These are phyloP conservation scores for Neurospora cerealis DNA, from an alignment of 495 filamentous ascomycete genomes.

Conservation along the genomic window DNA sequence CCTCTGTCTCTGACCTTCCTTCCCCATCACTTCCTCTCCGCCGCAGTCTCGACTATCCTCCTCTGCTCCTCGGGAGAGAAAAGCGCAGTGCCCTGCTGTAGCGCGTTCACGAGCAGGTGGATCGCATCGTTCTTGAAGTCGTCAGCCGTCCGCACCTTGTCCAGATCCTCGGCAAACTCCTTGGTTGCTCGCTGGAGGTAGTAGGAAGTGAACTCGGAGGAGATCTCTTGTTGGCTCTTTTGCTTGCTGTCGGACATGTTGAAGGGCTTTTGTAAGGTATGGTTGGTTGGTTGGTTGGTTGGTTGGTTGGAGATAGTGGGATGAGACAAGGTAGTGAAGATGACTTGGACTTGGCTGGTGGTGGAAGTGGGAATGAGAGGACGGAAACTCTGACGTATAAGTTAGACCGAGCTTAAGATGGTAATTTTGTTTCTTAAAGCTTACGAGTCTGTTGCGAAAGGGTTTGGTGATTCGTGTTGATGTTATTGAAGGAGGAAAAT, in stretches of 20 bases:
- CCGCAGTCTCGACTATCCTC: constrained; percentile 20
- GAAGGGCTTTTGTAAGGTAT: background rate
- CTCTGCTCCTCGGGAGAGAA: constrained; percentile 37
- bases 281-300: constrained; percentile 1
- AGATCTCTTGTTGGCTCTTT: constrained; percentile 27
- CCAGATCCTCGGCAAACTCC: constrained; percentile 64
- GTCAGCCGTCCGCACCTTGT: constrained; percentile 51
- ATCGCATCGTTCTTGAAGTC: constrained; percentile 58
- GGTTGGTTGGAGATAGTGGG: background rate
- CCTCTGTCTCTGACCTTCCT: background rate
- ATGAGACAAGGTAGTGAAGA: background rate
- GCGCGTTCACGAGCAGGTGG: constrained; percentile 50
- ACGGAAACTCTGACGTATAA: background rate
- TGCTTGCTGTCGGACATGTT: constrained; percentile 12
- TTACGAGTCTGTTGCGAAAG: background rate
- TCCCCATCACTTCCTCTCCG: background rate
- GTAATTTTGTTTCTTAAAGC: background rate
- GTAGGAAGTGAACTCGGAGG: constrained; percentile 45
- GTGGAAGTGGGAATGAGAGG: background rate
- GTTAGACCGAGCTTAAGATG: background rate
- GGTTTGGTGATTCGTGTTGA: background rate
- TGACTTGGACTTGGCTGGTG: background rate
- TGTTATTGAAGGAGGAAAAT: background rate
- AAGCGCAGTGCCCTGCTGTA: constrained; percentile 50
- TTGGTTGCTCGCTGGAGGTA: constrained; percentile 55